These are phyloP conservation scores for Ustilago nuda DNA, from an alignment of 1,284 basidiomycete genomes.

Conservation along the genomic window DNA sequence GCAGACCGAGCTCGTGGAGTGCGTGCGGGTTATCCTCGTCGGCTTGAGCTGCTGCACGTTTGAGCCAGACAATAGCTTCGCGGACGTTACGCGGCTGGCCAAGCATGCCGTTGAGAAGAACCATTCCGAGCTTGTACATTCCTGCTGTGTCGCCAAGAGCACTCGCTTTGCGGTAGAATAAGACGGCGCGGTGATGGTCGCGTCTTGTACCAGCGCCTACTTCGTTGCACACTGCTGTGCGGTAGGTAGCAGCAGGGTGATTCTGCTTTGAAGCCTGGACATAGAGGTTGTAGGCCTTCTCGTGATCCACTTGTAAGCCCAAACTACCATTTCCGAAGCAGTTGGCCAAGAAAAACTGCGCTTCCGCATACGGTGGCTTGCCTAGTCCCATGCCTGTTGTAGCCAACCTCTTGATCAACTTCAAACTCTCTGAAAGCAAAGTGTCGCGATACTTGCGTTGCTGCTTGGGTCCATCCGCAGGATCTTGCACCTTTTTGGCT, in stretches of 20 bases:
- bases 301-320: slow-evolving; percentile 94
- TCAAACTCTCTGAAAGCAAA: slow-evolving; percentile 87
- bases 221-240: slow-evolving; percentile 98
- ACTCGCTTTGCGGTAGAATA: slow-evolving; percentile 96
- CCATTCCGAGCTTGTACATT: slow-evolving; percentile 99
- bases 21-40: slow-evolving; percentile 99
- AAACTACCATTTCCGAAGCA: slow-evolving; percentile 95
- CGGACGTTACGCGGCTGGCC: slow-evolving; percentile 86
- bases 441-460: slow-evolving; percentile 84
- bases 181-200: slow-evolving; percentile 86
- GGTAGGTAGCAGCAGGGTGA: slow-evolving; percentile 92
- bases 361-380: slow-evolving; percentile 83
- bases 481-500: slow-evolving; percentile 79
- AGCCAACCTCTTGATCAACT: slow-evolving; percentile 89
- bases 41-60: slow-evolving; percentile 93
- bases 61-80: slow-evolving; percentile 94
- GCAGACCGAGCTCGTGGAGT: slow-evolving; percentile 91
- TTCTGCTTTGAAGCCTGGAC: slow-evolving; percentile 97
- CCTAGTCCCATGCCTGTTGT: slow-evolving; percentile 77
- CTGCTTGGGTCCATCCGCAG: slow-evolving; percentile 63
- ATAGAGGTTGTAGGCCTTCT: slow-evolving; percentile 97
- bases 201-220: slow-evolving; percentile 97
- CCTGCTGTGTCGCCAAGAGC: slow-evolving; percentile 95
- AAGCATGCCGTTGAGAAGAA: slow-evolving; percentile 85
- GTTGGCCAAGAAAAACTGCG: slow-evolving; percentile 99